Evolutionary conservation across 2,329 filamentous ascomycete species (phyloP).

Genomic region (Clonostachys sp.): DNA sequence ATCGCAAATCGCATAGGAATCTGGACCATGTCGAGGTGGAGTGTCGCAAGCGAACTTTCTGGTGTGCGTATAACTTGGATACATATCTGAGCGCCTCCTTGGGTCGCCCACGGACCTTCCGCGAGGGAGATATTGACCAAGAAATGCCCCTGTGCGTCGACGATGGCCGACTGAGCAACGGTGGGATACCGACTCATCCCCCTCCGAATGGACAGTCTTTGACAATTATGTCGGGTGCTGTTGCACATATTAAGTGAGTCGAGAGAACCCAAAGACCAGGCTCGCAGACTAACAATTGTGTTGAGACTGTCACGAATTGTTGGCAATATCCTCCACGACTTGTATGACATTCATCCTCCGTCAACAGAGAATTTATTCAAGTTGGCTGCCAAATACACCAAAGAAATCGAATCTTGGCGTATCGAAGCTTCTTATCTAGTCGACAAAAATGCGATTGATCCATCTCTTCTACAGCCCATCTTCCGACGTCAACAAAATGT

Average conservation of each 20-base stretch:
- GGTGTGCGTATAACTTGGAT: slow-evolving; percentile 61
- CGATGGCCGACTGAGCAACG: slow-evolving; percentile 37
- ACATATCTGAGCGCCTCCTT: slow-evolving; percentile 60
- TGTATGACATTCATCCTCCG: slow-evolving; percentile 25
- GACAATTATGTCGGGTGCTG: slow-evolving; percentile 20
- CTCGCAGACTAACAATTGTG: neutral
- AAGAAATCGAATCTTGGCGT: slow-evolving; percentile 25
- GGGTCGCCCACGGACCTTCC: slow-evolving; percentile 55
- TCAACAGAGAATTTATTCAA: slow-evolving; percentile 15
- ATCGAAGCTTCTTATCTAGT: slow-evolving; percentile 24
- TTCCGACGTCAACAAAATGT: slow-evolving; percentile 33
- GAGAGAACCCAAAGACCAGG: too few species aligned
- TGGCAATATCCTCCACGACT: slow-evolving; percentile 20
- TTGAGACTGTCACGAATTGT: slow-evolving; percentile 22
- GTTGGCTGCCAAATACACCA: slow-evolving; percentile 18
- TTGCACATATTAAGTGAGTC: slow-evolving; percentile 25
- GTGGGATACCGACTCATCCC: neutral
- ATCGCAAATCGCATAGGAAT: slow-evolving; percentile 17
- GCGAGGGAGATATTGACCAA: slow-evolving; percentile 62
- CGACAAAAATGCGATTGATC: slow-evolving; percentile 26
- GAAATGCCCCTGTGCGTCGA: slow-evolving; percentile 51
- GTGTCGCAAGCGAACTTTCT: slow-evolving; percentile 45
- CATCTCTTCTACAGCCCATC: slow-evolving; percentile 26
- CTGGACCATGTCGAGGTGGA: slow-evolving; percentile 26
- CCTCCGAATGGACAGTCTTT: neutral